A percentile compares a stretch with the other conserved stretches of the same genome.
These are phyloP conservation scores for Alternaria angustiovoidea DNA, from an alignment of 2,329 filamentous ascomycete species.

Conservation along the genomic window DNA sequence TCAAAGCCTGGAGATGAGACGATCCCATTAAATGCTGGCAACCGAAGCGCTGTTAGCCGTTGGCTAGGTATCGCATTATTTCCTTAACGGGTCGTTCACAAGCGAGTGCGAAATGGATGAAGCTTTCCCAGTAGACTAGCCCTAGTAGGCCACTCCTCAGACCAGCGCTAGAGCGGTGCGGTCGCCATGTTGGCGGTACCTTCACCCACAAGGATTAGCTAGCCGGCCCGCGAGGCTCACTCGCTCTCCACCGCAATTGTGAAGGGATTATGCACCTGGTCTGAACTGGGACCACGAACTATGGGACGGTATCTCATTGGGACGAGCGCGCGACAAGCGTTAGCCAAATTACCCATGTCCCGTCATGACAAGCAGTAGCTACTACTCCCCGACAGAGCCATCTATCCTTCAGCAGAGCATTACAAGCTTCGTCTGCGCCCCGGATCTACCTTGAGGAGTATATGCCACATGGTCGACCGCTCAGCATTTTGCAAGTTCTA, in stretches of 20 bases:
- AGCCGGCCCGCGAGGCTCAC: constrained; percentile 45
- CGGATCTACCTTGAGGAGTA: constrained; percentile 31
- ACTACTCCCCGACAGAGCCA: constrained; percentile 31
- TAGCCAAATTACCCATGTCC: constrained; percentile 34
- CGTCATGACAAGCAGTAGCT: constrained; percentile 24
- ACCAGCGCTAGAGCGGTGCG: constrained; percentile 39
- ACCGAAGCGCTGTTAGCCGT: constrained; percentile 23
- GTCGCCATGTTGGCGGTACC: constrained; percentile 42
- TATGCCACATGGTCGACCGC: constrained; percentile 22
- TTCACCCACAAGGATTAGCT: constrained; percentile 37
- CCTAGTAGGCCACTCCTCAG: constrained; percentile 35
- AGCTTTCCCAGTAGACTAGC: constrained; percentile 33
- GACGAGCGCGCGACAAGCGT: constrained; percentile 36
- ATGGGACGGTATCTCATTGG: constrained; percentile 35
- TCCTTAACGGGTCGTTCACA: constrained; percentile 25
- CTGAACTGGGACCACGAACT: constrained; percentile 35
- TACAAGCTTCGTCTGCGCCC: constrained; percentile 43
- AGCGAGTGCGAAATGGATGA: constrained; percentile 20
- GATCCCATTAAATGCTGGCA: constrained; percentile 25
- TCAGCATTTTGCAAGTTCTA: constrained; percentile 30
- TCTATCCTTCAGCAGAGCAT: constrained; percentile 29
- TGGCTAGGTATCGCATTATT: constrained; percentile 18
- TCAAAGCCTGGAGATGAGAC: constrained; percentile 9
- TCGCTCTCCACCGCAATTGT: constrained; percentile 46
- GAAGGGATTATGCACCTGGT: constrained; percentile 45